A percentile compares a stretch with the other conserved stretches of the same genome.
Evolutionary conservation across 805 yeast species (phyloP).

Genomic region (Saturnispora gosingensis): DNA sequence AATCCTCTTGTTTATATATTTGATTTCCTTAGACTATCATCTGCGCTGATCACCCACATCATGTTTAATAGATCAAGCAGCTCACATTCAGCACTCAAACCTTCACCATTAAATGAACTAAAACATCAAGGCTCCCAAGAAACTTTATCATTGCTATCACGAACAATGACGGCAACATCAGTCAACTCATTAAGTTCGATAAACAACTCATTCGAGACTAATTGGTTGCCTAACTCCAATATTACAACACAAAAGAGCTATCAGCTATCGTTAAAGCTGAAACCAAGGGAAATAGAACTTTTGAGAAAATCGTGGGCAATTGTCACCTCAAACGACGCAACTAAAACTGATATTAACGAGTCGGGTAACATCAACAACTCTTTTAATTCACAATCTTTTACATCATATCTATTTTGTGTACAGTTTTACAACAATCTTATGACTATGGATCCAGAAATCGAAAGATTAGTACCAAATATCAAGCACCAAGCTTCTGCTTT

Average conservation of each 20-base stretch:
- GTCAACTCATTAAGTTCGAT: slow-evolving; percentile 21
- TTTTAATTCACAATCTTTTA: slow-evolving; percentile 29
- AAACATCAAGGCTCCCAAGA: slow-evolving; percentile 9
- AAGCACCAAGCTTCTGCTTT: slow-evolving; percentile 72
- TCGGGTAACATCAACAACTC: background rate
- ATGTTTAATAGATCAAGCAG: background rate
- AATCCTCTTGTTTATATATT: background rate
- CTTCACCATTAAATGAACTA: background rate
- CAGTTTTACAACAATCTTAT: slow-evolving; percentile 68
- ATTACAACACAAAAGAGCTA: slow-evolving; percentile 20
- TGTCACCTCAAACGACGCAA: slow-evolving; percentile 21
- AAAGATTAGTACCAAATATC: slow-evolving; percentile 60
- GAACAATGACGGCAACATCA: slow-evolving; percentile 22
- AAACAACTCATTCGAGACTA: slow-evolving; percentile 22
- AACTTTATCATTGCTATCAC: slow-evolving; percentile 15
- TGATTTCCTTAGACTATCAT: background rate
- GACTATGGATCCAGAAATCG: slow-evolving; percentile 50
- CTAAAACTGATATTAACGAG: slow-evolving; percentile 2
- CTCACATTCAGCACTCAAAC: background rate
- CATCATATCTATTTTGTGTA: slow-evolving; percentile 58
- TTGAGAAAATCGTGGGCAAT: slow-evolving; percentile 40
- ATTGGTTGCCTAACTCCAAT: slow-evolving; percentile 28
- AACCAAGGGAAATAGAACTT: slow-evolving; percentile 33
- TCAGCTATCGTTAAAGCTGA: slow-evolving; percentile 21
- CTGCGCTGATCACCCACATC: background rate